Evolutionary conservation across 1,139 yeast species (phyloP), one percentile per base, ranked within the genome.

Genomic region (Tardiomyces blankii): DNA sequence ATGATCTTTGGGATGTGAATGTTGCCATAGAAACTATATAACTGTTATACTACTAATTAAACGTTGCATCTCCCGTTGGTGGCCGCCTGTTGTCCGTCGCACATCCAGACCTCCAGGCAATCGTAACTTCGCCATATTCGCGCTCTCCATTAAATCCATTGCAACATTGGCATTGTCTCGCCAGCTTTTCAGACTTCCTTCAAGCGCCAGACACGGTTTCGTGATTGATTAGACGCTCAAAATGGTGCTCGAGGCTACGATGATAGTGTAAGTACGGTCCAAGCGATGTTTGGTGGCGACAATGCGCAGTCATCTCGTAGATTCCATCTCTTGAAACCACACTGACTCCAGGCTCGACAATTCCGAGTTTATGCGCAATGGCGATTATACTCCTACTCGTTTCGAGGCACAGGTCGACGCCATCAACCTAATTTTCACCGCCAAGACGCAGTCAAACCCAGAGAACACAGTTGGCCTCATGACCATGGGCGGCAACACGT

Each of bases 231-330:
- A 19, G 16, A 35, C 28, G 18, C n/a, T 39, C 50, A 67, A 51
- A 44, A 87, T 87, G 96, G 96, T 82, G 54, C 78, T 89, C 60
- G 97, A 91, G 69, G 97, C 98, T 52, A 85, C 96, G 18, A 89
- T 91, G 86, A 78, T 91, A 54, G 87, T 88, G 25, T 21, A 21
- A 21, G 25, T 21, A 21, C 25, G 7, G 25, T 4, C 69, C 64
- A 60, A 46, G 68, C 52, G 39, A n/a, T 13, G 14, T 13, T 13
- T 12, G 12, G 14, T 18, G 18, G 21, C 16, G n/a, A n/a, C 28
- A 39, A 7, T 11, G 12, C 21, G 14, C 21, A 11, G 18, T 18
- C 14, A 4, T 19, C 6, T 14, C 2, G 16, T 16, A 25, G n/a
- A n/a, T 2, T 8, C 11, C 13, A 9, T n/a, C 25, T 21, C 7